Percentiles rank a stretch among this genome's conserved stretches.
Conservation (phyloP, 2,329 filamentous ascomycete genomes). For the Aureobasidium sp. region DNA sequence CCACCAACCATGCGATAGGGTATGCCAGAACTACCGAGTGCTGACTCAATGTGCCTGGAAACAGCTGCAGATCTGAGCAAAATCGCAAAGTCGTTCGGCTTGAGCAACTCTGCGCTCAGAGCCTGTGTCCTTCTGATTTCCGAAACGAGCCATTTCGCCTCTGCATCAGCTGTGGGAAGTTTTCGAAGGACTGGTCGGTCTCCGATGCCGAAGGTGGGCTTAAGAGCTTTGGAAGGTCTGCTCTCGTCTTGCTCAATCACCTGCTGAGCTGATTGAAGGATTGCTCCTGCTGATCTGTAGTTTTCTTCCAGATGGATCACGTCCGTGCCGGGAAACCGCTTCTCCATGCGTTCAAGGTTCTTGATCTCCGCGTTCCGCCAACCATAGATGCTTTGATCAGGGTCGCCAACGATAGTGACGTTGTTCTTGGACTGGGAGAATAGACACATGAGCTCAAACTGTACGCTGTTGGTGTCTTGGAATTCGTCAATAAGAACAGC, state of each 20-base stretch:
- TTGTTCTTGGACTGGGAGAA: slow-evolving; percentile 62
- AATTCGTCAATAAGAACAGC: slow-evolving; percentile 94
- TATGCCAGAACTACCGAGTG: slow-evolving; percentile 69
- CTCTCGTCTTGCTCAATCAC: slow-evolving; percentile 85
- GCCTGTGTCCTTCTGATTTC: slow-evolving; percentile 65
- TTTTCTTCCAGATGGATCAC: slow-evolving; percentile 87
- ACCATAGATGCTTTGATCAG: slow-evolving; percentile 95
- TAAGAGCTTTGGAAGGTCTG: slow-evolving; percentile 69
- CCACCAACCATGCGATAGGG: slow-evolving; percentile 91
- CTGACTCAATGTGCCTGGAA: slow-evolving; percentile 77
- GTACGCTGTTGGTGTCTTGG: slow-evolving; percentile 90
- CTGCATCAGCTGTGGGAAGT: slow-evolving; percentile 58
- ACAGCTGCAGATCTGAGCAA: slow-evolving; percentile 75
- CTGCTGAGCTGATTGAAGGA: slow-evolving; percentile 67
- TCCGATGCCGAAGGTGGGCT: slow-evolving; percentile 71
- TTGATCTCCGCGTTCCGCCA: slow-evolving; percentile 89
- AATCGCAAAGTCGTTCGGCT: slow-evolving; percentile 71
- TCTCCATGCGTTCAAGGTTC: slow-evolving; percentile 71
- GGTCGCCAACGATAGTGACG: slow-evolving; percentile 94
- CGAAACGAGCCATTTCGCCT: slow-evolving; percentile 80
- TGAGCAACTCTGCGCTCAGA: slow-evolving; percentile 65
- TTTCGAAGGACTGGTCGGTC: slow-evolving; percentile 72
- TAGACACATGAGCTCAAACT: slow-evolving; percentile 88
- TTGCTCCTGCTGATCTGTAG: slow-evolving; percentile 82
- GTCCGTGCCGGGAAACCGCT: slow-evolving; percentile 66